Evolutionary conservation across 345 rosid genomes (phyloP), one percentile per base, ranked within the genome.

Genomic region (Lepidium sativum): DNA sequence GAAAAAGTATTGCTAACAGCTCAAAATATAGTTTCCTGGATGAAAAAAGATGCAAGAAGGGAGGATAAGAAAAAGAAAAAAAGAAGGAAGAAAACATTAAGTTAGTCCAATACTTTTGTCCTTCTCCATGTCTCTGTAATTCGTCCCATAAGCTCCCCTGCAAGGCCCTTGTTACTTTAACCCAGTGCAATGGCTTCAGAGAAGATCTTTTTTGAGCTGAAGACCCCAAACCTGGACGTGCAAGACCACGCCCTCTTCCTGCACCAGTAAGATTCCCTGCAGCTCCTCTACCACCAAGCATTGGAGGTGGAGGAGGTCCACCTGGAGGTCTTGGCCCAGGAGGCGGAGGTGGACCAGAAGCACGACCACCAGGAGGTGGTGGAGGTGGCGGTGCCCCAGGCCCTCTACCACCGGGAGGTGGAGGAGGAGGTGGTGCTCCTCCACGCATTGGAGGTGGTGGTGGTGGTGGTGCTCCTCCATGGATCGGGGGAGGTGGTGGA

Each of bases 61-160:
- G n/a, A 53, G 34, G 20, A 44, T 35, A 41, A 18, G 53, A 52
- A 52, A 17, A 20, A 67, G 38, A 16, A 56, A 52, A 52, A 15
- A 20, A 67, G 33, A 45, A 32, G 44, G 60, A 45, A 54, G 63
- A 37, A 59, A 69, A 59, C n/a, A 70, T 32, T 43, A 44, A 66
- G 59, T 66, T 68, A 76, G 68, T 51, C 51, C 54, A 33, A 33
- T 84, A 91, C 97, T 58, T 86, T 76, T 88, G 99, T 50, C 86
- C 76, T 61, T 86, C 99, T 65, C 95, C 96, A 48, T 82, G 84
- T 75, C 81, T 91, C 74, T 95, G 99, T 74, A 95, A 63, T 79
- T 95, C 97, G 12, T 95, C 96, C 99, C 97, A 95, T 68, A 95
- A 88, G 80, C 96, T 95, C 82, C 99, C 99, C 78, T 91, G 96